phyloP scores from a whole-genome alignment of 2,329 filamentous ascomycete genomes.

The Hyphodiscus sp. region DNA sequence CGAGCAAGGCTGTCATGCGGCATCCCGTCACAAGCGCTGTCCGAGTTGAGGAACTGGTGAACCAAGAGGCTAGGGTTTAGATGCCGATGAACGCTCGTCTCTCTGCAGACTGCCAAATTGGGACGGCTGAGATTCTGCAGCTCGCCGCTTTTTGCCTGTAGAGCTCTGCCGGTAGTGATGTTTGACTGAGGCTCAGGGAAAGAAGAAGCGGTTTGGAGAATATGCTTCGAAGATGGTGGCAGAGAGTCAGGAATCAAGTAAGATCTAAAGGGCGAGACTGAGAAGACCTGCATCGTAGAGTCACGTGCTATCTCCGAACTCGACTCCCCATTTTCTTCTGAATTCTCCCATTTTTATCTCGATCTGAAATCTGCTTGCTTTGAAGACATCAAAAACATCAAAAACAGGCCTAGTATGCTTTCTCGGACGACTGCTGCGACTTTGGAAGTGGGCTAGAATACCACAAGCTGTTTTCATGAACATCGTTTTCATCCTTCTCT shows the following conservation, averaged over 20 bases:
- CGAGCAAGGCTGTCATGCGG: conserved; percentile 2
- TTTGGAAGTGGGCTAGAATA: no score
- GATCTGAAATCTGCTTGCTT: no score
- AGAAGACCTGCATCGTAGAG: no score
- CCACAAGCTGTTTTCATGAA: no score
- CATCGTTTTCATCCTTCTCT: background rate
- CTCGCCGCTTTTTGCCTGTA: background rate
- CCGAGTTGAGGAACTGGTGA: conserved; percentile 1
- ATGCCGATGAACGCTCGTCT: background rate
- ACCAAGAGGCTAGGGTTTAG: background rate
- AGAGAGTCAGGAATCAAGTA: background rate
- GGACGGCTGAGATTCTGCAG: background rate
- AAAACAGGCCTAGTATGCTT: no score
- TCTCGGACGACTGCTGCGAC: no score
- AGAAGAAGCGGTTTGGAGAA: background rate
- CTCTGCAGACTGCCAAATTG: background rate
- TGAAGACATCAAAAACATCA: no score
- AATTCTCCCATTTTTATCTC: no score
- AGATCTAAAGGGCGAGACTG: no score
- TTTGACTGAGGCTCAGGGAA: background rate
- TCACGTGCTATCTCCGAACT: no score
- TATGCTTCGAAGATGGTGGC: background rate
- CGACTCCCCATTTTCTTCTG: no score
- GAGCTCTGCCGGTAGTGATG: background rate
- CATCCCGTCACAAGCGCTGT: conserved; percentile 6